Evolutionary conservation across 2,329 filamentous ascomycete species (phyloP).

Genomic region (Penicillium hordei): DNA sequence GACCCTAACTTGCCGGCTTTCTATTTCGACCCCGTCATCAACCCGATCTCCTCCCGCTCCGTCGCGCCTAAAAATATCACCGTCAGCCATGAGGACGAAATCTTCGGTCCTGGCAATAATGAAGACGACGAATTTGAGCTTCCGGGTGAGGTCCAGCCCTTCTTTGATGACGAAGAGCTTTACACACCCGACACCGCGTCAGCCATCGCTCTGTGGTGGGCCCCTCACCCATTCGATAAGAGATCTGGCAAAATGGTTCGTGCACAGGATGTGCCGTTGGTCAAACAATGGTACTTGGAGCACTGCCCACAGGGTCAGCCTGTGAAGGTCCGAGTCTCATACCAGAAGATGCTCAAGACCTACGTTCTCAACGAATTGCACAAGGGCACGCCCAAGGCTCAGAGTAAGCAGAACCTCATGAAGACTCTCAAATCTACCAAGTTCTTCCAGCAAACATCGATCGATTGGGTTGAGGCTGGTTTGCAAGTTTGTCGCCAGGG

Average conservation of each 20-base stretch:
- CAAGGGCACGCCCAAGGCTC: slow-evolving; percentile 90
- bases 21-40: slow-evolving; percentile 97
- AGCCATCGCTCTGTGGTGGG: slow-evolving; percentile 96
- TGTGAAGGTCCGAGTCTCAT: slow-evolving; percentile 95
- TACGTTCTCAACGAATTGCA: slow-evolving; percentile 96
- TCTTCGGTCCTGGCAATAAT: slow-evolving; percentile 79
- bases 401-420: slow-evolving; percentile 90
- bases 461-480: slow-evolving; percentile 98
- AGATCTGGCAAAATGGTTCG: slow-evolving; percentile 94
- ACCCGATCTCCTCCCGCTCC: slow-evolving; percentile 92
- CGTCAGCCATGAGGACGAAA: slow-evolving; percentile 85
- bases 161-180: slow-evolving; percentile 83
- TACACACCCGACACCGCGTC: slow-evolving; percentile 86
- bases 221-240: slow-evolving; percentile 91
- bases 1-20: slow-evolving; percentile 90
- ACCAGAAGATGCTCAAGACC: slow-evolving; percentile 95
- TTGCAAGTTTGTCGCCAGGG: slow-evolving; percentile 96
- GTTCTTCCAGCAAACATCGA: slow-evolving; percentile 99
- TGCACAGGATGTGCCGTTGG: slow-evolving; percentile 91
- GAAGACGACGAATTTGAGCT: slow-evolving; percentile 85
- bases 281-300: slow-evolving; percentile 98
- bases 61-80: slow-evolving; percentile 94
- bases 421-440: slow-evolving; percentile 92
- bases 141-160: slow-evolving; percentile 77
- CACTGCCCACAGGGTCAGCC: slow-evolving; percentile 89